Base-by-base conservation (phyloP, 257 asterid genomes). In the Solanum chilense region DNA sequence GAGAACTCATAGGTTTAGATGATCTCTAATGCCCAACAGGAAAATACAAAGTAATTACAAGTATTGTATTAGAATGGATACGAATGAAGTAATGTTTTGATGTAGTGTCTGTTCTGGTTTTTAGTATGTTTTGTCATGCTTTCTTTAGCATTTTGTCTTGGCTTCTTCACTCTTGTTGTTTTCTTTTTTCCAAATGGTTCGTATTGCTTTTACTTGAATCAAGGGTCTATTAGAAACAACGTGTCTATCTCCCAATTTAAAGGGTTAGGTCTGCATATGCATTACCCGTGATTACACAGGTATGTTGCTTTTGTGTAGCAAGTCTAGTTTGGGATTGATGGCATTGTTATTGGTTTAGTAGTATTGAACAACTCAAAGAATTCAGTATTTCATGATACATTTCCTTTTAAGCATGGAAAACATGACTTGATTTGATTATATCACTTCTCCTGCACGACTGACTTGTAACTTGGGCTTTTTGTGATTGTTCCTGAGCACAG, bases 401-500 rank as follows among this genome's bases (percentile, higher is more conserved):
- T 81, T 81, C 85, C 31, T 81, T 81, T 18, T 29, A 81, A 29
- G 85, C 85, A 18, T 31, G 35, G 7, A 11, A 52, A 45, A 27
- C 25, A 11, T 16, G 29, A 29, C 31, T 29, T 81, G 85, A 31
- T 81, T 49, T 20, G 18, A 31, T 47, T 81, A 49, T 81, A 7
- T 81, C 27, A 81, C 85, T 80, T 49, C 45, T 0, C 29, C 29
- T 49, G 85, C 69, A 47, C 9, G 69, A 10, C 44, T 47, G 85
- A 29, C 68, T 78, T 47, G 64, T 84, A 84, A 66, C 41, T 12
- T 84, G 87, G 60, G 62, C 31, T 80, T 11, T 31, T 42, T 86
- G 2, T 62, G n/a, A 13, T 73, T 78, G 58, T 42, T 31, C 71
- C 49, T 44, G 87, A 82, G 83, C 88, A 88, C 94, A 96, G 99